These are phyloP conservation scores for Suillus lakei DNA, from an alignment of 768 basidiomycete species.

Conservation along the genomic window DNA sequence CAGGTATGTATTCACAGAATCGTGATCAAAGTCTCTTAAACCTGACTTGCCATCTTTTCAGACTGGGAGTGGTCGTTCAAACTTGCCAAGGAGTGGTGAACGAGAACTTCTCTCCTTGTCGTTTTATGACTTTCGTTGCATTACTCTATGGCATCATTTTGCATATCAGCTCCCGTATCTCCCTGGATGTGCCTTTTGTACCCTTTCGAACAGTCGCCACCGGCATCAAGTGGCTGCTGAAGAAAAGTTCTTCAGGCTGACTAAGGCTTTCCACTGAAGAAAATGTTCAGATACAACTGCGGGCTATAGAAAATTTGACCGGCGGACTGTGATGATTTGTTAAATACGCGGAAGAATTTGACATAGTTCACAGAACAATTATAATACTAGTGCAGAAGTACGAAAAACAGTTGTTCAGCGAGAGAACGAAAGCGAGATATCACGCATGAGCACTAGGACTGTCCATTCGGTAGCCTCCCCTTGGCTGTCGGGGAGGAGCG, in stretches of 20 bases:
- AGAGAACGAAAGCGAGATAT: neutral
- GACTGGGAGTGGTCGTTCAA: conserved; percentile 80
- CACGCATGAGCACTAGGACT: neutral
- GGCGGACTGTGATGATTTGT: neutral
- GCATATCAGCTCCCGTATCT: conserved; percentile 28
- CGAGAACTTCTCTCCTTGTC: conserved; percentile 9
- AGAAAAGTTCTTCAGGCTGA: neutral
- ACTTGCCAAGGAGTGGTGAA: conserved; percentile 89
- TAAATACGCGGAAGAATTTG: neutral
- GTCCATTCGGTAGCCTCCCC: too few species aligned
- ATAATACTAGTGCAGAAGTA: neutral
- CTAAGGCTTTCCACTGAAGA: neutral
- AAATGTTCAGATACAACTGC: neutral
- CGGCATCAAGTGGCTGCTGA: neutral
- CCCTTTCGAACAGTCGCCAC: neutral
- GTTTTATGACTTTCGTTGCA: conserved; percentile 20
- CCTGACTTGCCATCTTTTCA: conserved; percentile 20
- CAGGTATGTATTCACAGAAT: conserved; percentile 53
- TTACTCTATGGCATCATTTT: conserved; percentile 31
- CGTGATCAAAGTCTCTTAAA: neutral
- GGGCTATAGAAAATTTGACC: neutral
- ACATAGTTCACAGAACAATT: neutral
- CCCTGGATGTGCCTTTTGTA: conserved; percentile 30
- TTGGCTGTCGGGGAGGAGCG: too few species aligned
- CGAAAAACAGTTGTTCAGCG: neutral